A percentile compares a stretch with the other conserved stretches of the same genome.
These are phyloP conservation scores for Pseudodiploospora longispora DNA, from an alignment of 2,329 filamentous ascomycete species.

Conservation along the genomic window DNA sequence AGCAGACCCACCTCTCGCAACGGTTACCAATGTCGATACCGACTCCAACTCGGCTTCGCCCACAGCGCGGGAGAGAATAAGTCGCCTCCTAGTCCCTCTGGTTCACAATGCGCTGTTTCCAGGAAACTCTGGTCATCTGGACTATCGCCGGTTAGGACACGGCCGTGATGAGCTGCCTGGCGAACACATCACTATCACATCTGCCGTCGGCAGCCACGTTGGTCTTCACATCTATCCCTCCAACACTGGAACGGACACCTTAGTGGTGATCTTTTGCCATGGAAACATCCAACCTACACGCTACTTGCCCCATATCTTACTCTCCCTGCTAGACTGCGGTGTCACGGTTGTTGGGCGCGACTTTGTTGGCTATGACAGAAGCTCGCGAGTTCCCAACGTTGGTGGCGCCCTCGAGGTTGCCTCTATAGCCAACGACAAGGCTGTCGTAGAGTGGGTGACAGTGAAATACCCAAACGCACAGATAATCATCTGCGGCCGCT, in stretches of 20 bases:
- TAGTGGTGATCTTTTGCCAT: not conserved
- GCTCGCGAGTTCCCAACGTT: not conserved
- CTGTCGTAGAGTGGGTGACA: not conserved
- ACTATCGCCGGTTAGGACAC: no score
- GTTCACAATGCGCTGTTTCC: no score
- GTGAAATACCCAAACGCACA: not conserved
- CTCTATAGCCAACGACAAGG: not conserved
- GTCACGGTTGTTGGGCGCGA: not conserved
- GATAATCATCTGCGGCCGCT: not conserved
- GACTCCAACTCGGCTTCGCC: no score
- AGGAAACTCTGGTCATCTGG: no score
- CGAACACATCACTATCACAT: no score
- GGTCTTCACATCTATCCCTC: not conserved
- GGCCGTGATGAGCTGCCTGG: no score
- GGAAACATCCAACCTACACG: not conserved
- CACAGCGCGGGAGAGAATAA: no score
- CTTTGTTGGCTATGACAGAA: conserved; percentile 3
- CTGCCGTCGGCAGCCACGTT: not conserved
- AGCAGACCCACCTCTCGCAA: no score
- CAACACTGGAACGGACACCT: not conserved
- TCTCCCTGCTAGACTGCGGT: not conserved
- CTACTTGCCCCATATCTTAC: not conserved
- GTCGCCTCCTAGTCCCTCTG: no score
- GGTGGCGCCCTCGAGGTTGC: not conserved
- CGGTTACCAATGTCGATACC: no score